Evolutionary conservation across 139 green algal species (phyloP).

Genomic region (Zygnema cylindricum): DNA sequence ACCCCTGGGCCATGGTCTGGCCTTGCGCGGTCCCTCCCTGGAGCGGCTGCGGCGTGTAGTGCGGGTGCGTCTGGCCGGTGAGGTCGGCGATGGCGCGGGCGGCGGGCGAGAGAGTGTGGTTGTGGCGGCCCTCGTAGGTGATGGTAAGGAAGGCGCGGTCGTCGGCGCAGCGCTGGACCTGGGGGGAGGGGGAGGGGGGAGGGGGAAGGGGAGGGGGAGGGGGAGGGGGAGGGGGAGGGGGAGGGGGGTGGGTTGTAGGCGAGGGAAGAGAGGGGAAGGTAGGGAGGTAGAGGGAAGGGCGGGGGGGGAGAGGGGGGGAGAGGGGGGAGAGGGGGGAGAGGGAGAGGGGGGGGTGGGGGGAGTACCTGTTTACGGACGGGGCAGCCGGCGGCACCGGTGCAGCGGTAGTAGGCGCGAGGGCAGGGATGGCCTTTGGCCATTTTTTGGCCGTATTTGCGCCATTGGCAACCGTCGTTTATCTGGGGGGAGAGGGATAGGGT

Average conservation of each 20-base stretch:
- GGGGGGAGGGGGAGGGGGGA: background rate
- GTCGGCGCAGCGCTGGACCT: slow-evolving; percentile 57
- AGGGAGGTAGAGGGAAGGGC: background rate
- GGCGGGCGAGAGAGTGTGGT: slow-evolving; percentile 39
- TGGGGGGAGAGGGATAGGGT: no score
- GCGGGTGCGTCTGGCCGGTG: no score
- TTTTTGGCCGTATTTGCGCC: slow-evolving; percentile 70
- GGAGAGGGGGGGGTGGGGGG: background rate
- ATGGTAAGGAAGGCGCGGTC: slow-evolving; percentile 32
- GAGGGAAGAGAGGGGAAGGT: background rate
- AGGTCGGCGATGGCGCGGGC: slow-evolving; percentile 33
- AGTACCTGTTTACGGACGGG: slow-evolving; percentile 63
- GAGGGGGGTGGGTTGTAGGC: background rate
- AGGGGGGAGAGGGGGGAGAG: background rate
- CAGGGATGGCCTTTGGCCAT: slow-evolving; percentile 62
- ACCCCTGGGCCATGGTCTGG: no score
- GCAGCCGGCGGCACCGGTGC: slow-evolving; percentile 53
- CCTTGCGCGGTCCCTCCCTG: no score
- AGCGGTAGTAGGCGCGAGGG: slow-evolving; percentile 67
- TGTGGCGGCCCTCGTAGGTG: slow-evolving; percentile 65
- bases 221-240: background rate
- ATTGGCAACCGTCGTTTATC: slow-evolving; percentile 61
- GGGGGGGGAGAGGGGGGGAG: background rate
- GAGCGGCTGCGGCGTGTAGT: no score
- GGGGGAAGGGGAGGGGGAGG: background rate